A percentile compares a stretch with the other conserved stretches of the same genome.
phyloP scores from a whole-genome alignment of 78 protist species.

The Planoprotostelium fungivorum region DNA sequence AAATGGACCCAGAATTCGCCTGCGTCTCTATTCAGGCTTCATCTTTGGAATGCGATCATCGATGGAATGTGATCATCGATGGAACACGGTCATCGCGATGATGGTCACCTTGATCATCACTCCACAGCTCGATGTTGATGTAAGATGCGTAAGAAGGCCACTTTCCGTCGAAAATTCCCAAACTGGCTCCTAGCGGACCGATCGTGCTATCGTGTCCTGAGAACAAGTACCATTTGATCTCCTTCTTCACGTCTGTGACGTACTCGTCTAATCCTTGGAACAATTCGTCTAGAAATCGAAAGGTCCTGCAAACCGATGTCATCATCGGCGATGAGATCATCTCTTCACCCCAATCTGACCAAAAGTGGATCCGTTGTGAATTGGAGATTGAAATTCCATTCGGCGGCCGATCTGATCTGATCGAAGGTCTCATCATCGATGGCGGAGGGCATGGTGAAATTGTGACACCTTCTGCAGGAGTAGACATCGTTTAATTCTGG shows the following conservation, averaged over 20 bases:
- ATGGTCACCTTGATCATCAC: too few relatives aligned
- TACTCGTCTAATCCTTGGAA: not conserved
- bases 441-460: not conserved
- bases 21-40: too few relatives aligned
- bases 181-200: not conserved
- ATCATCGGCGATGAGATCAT: not conserved
- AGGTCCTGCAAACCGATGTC: not conserved
- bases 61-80: too few relatives aligned
- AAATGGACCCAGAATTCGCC: too few relatives aligned
- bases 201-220: not conserved
- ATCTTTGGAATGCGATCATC: too few relatives aligned
- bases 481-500: not conserved
- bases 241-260: not conserved
- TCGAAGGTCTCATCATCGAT: not conserved
- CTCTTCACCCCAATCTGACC: not conserved
- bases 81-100: too few relatives aligned
- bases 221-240: not conserved
- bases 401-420: not conserved
- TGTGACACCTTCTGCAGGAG: not conserved
- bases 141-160: not conserved
- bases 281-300: not conserved
- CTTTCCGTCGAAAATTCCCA: not conserved
- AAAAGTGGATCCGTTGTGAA: not conserved
- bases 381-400: not conserved
- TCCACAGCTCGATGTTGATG: not conserved